Evolutionary conservation across 2,329 filamentous ascomycete species (phyloP).

Genomic region (Venturiaceae sp.): DNA sequence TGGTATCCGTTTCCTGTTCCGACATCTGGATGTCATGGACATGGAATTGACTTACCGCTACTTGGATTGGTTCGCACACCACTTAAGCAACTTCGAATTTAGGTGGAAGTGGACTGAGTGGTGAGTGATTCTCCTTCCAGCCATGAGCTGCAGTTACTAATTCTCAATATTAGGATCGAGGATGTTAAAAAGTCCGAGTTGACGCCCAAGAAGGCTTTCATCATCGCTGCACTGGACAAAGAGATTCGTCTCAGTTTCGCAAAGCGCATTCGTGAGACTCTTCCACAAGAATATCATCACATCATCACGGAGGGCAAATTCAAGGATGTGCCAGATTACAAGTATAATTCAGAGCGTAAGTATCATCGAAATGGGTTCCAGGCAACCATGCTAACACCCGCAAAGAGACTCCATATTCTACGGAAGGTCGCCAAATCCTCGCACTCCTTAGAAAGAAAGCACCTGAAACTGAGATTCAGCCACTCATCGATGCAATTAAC

Average conservation of each 20-base stretch:
- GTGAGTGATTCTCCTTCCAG: conserved; percentile 38
- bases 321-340: conserved; percentile 92
- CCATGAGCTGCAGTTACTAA: conserved; percentile 1
- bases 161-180: conserved; percentile 46
- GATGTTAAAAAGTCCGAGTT: conserved; percentile 69
- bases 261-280: conserved; percentile 86
- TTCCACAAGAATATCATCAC: conserved; percentile 72
- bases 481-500: conserved; percentile 71
- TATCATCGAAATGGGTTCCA: conserved; percentile 12
- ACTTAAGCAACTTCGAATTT: conserved; percentile 97
- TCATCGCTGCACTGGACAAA: conserved; percentile 83
- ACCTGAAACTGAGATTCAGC: conserved; percentile 75
- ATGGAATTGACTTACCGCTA: conserved; percentile 80
- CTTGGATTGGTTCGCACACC: conserved; percentile 95
- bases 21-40: conserved; percentile 72
- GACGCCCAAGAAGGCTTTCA: conserved; percentile 88
- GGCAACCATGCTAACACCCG: conserved; percentile 4
- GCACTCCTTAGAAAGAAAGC: conserved; percentile 75
- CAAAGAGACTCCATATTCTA: conserved; percentile 67
- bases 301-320: conserved; percentile 83
- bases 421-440: conserved; percentile 75
- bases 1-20: conserved; percentile 86
- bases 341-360: conserved; percentile 68
- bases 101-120: conserved; percentile 99
- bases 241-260: conserved; percentile 95